Base-by-base conservation (phyloP, 1,284 basidiomycete genomes). In the Gastroboletus turbinatus region DNA sequence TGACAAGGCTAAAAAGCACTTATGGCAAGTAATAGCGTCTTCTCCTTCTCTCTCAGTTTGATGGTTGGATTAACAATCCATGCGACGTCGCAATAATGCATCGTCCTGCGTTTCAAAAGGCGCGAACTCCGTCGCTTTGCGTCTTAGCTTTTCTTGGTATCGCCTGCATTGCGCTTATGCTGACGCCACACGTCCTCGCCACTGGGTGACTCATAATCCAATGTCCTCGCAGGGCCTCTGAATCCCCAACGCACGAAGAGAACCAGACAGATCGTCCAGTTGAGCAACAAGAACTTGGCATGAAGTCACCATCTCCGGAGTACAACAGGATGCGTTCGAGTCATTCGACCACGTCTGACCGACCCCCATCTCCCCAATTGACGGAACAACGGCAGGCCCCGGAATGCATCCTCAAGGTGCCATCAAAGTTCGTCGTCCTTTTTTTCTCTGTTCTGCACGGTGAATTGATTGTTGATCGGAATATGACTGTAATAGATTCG, bases 1-100 rank as follows among this genome's bases (percentile, higher is more conserved):
- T 30, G 58, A 72, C 69, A 70, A 74, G 55, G 72, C 72, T 27
- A 70, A 74, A 67, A 70, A 70, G 47, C 69, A 70, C 42, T 27
- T 70, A 57, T 70, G 69, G 69, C 60, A 62, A 73, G 69, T 73
- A 46, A 45, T 55, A 32, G n/a, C 43, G 2, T 50, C 44, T 39
- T 44, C 43, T 52, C 36, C 38, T 53, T 48, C 51, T 52, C 49
- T 62, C 56, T 50, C 44, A 29, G 46, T 38, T 19, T 45, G 43
- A 52, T 19, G 25, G 43, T 42, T 50, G 52, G 44, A 35, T 45
- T 47, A 32, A 50, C 50, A 58, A 50, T 50, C 57, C 51, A 23
- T 55, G 55, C 52, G 60, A 54, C 54, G 33, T 46, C 45, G 54
- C 53, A 55, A 49, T 27, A 51, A 58, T 58, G 50, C 46, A 9